phyloP scores from a whole-genome alignment of 805 yeast species.

The Lipomyces yamadae region DNA sequence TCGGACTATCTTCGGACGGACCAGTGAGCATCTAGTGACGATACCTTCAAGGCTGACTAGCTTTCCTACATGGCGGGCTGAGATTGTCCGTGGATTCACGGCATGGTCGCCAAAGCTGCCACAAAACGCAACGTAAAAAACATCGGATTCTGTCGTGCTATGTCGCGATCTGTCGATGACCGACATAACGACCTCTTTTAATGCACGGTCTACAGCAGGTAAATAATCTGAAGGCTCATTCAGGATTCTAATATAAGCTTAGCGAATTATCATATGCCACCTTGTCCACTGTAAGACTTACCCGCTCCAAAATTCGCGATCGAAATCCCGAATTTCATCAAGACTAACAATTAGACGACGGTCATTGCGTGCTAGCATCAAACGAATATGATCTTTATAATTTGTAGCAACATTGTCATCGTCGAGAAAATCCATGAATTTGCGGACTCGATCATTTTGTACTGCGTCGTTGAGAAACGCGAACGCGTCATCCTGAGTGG shows the following conservation, averaged over 20 bases:
- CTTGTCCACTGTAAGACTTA: not conserved
- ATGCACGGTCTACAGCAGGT: constrained; percentile 88
- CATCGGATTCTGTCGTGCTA: constrained; percentile 61
- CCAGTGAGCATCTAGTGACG: constrained; percentile 89
- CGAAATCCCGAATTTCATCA: constrained; percentile 88
- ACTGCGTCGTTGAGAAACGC: constrained; percentile 21
- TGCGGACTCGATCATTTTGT: constrained; percentile 71
- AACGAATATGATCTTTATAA: constrained; percentile 71
- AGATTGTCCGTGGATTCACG: constrained; percentile 84
- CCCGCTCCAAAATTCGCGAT: constrained; percentile 77
- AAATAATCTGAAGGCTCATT: constrained; percentile 79
- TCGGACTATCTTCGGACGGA: constrained; percentile 87
- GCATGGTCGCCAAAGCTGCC: constrained; percentile 92
- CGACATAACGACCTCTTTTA: constrained; percentile 76
- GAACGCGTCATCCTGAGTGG: not conserved
- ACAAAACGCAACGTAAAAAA: constrained; percentile 75
- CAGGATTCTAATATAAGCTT: constrained; percentile 50
- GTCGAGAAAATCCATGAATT: constrained; percentile 82
- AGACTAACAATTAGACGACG: constrained; percentile 74
- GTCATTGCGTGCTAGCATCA: constrained; percentile 69
- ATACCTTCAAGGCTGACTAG: constrained; percentile 92
- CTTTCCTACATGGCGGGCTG: constrained; percentile 75
- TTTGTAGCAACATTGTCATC: constrained; percentile 59
- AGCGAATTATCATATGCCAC: not conserved
- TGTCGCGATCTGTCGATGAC: constrained; percentile 66